These are phyloP conservation scores for Tilletiaria anomala DNA, from an alignment of 1,284 basidiomycete genomes.

Conservation along the genomic window DNA sequence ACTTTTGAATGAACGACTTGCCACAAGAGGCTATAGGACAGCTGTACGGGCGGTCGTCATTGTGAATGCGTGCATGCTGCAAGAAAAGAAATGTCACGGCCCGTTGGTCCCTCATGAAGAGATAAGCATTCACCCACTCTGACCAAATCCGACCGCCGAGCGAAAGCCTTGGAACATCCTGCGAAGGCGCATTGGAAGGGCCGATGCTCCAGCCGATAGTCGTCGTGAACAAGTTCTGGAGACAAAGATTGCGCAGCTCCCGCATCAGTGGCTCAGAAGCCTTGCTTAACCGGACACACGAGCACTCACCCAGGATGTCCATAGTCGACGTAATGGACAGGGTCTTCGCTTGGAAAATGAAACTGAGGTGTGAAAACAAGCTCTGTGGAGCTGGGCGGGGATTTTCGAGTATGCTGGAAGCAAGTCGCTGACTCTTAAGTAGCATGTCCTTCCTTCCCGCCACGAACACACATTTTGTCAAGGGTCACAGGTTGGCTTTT, in stretches of 20 bases:
- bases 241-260: not conserved
- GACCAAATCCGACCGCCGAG: slow-evolving; percentile 33
- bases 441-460: not conserved
- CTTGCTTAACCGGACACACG: not conserved
- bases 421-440: not conserved
- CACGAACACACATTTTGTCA: not conserved
- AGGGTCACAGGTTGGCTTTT: not conserved
- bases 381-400: not conserved
- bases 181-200: slow-evolving; percentile 19
- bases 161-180: slow-evolving; percentile 34
- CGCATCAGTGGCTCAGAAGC: not conserved
- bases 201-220: slow-evolving; percentile 1
- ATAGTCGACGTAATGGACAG: not conserved
- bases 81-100: too few species aligned
- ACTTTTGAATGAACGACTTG: slow-evolving; percentile 38
- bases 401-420: too few species aligned
- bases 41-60: not conserved
- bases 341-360: not conserved
- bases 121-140: too few species aligned
- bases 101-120: too few species aligned
- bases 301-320: slow-evolving; percentile 1
- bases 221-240: slow-evolving; percentile 2
- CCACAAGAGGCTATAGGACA: slow-evolving; percentile 11
- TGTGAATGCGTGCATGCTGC: not conserved
- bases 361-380: not conserved